Base-by-base conservation (phyloP, 805 yeast genomes). In the Ogataea degrootiae region DNA sequence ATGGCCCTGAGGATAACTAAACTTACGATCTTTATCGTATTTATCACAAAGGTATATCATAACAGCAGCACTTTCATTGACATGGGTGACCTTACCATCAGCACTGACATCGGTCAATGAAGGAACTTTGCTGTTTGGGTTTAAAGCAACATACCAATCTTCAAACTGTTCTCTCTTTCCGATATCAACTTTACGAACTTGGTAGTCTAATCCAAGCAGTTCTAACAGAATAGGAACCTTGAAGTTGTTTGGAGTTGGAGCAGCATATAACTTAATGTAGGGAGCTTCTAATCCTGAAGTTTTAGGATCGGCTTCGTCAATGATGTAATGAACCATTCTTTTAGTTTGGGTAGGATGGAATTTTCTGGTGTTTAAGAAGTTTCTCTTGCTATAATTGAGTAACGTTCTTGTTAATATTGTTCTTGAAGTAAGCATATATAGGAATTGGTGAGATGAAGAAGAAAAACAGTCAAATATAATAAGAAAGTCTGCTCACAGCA, bases 91-190 rank as follows among this genome's bases (percentile, higher is more conserved):
- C 37, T 73, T 62, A 4, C 80, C 82, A 5, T 73, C 68, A 34
- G 60, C 57, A 37, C 62, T 59, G 19, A 55, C 68, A 50, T 71
- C 73, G 1, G 68, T 67, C 34, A 83, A 62, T 0, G 81, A 72
- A 26, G 89, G 88, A 43, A 83, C 77, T 55, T 80, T 68, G 5
- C 88, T 87, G 55, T 82, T 81, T 17, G 83, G 82, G 60, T 82
- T 80, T 57, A 79, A 61, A 45, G 75, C 68, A 43, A 79, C 59
- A 53, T 69, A 83, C 82, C 83, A 77, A 6, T 71, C 77, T 52
- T 76, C 75, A 58, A 82, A 81, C 48, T 80, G 83, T 37, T 63
- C 77, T 39, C 66, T 63, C 22, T 61, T 67, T 1, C 47, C 2
- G 38, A 82, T 58, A 51, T 77, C 76, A 45, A 83, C 59, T 5